A percentile compares a stretch with the other conserved stretches of the same genome.
Evolutionary conservation across 768 basidiomycete species (phyloP).

Genomic region (Dentipellis sp.): DNA sequence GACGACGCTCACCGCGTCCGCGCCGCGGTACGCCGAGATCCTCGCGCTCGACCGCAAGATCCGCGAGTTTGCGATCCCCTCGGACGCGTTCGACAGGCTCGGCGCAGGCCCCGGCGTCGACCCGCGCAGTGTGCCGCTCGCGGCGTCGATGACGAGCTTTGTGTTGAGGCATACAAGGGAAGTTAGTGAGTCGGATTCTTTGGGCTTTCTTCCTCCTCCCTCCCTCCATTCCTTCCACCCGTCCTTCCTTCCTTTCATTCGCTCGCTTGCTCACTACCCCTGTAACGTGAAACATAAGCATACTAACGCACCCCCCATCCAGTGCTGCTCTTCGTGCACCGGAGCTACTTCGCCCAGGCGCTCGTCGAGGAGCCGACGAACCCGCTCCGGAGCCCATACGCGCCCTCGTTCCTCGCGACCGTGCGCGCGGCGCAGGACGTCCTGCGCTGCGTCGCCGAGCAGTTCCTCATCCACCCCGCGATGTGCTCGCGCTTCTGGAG

Average conservation of each 20-base stretch:
- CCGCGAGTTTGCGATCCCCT: conserved; percentile 47
- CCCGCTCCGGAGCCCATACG: conserved; percentile 38
- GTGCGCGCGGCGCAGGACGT: conserved; percentile 43
- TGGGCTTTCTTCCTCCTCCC: too few relatives aligned
- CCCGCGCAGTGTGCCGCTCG: conserved; percentile 13
- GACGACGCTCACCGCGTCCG: conserved; percentile 52
- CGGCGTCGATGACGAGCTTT: conserved; percentile 30
- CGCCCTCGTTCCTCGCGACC: conserved; percentile 41
- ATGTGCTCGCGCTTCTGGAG: conserved; percentile 46
- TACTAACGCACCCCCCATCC: background rate
- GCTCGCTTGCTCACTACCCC: too few relatives aligned
- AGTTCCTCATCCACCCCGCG: conserved; percentile 34
- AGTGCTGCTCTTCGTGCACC: conserved; percentile 49
- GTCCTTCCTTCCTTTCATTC: conserved; percentile 14
- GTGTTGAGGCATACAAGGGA: conserved; percentile 27
- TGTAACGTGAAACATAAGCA: background rate
- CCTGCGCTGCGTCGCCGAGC: conserved; percentile 29
- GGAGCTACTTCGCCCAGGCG: conserved; percentile 49
- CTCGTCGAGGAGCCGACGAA: conserved; percentile 37
- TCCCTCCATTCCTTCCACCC: conserved; percentile 39
- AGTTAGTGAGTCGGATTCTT: conserved; percentile 20
- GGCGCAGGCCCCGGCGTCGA: conserved; percentile 20
- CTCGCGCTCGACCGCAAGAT: conserved; percentile 46
- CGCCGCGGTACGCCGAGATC: conserved; percentile 45
- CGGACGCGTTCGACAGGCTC: conserved; percentile 33